Base-by-base conservation (phyloP, 805 yeast species). In the Ogataea parapolymorpha region DNA sequence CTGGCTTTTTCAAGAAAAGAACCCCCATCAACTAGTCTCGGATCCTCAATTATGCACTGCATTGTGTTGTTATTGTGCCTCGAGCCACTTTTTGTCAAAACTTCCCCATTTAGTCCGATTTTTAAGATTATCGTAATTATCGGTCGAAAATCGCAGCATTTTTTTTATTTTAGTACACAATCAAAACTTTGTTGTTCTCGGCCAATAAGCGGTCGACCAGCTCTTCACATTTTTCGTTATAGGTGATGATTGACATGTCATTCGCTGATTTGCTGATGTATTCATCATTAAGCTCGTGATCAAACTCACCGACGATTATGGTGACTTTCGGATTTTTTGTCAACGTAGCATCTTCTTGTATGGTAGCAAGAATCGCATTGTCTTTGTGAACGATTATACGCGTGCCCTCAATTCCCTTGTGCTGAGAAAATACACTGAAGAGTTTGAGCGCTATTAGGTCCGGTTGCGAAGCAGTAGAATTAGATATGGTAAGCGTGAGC, bases 391-490 rank as follows among this genome's bases (percentile, higher is more conserved):
- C 48, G 16, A 45, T 5, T 8, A 52, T 46, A 4, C 30, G 45
- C 6, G 41, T 50, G 12, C 39, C 27, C 1, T 15, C 26, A 10
- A 50, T 42, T 10, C 50, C 52, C 18, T 45, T 48, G 41, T 56
- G 56, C 5, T 32, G 37, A 10, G 58, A 48, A 47, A 60, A 46
- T 6, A 53, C 33, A 14, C 48, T 40, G 39, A 60, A 57, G 4
- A 58, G 24, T 26, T 50, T 55, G 30, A 60, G 33, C 3, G 60
- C 58, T 13, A 56, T 37, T 11, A 51, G 18, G 39, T 58, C 62
- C 14, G 44, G 38, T 9, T 42, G 37, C 1, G 47, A 48, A 8
- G 50, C 26, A 16, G 45, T 46, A 4, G 35, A n/a, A 29, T 47
- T 49, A 15, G 41, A 51, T 10, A 57, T 23, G 26, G 56, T 35